These are phyloP conservation scores for Boletus pseudopeckii DNA, from an alignment of 768 basidiomycete genomes.

Conservation along the genomic window DNA sequence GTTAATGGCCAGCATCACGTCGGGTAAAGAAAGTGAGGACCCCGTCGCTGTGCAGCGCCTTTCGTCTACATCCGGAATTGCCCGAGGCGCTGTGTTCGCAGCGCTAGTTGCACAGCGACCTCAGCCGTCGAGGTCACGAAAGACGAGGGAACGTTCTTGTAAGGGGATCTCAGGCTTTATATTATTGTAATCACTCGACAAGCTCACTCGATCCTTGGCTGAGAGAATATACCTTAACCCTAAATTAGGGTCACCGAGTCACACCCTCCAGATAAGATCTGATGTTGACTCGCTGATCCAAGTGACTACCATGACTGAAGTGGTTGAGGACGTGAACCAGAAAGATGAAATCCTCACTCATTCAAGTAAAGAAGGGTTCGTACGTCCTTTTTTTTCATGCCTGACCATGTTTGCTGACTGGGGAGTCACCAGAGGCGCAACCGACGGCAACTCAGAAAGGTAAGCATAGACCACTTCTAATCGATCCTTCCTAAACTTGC, in stretches of 20 bases:
- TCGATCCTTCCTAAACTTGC: constrained; percentile 1
- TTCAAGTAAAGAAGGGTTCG: constrained; percentile 10
- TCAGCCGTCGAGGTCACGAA: background rate
- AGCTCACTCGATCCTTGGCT: too few species aligned
- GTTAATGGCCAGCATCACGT: constrained; percentile 39
- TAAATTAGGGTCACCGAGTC: constrained; percentile 8
- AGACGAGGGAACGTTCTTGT: background rate
- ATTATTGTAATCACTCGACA: background rate
- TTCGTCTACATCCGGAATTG: constrained; percentile 13
- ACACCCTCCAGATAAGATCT: constrained; percentile 21
- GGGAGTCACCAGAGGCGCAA: constrained; percentile 2
- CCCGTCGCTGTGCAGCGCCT: background rate
- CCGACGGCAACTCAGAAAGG: constrained; percentile 10
- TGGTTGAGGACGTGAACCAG: background rate
- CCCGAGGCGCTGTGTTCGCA: constrained; percentile 9
- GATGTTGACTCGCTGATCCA: background rate
- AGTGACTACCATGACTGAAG: constrained; percentile 16
- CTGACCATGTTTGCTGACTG: background rate
- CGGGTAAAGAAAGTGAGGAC: background rate
- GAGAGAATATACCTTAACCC: constrained; percentile 18
- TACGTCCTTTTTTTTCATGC: background rate
- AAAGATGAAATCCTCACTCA: background rate
- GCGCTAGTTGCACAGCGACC: background rate
- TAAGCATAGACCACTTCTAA: background rate
- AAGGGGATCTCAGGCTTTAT: background rate